Evolutionary conservation across 202 grass and related monocot genomes (phyloP).

Genomic region (Hordeum pubiflorum): DNA sequence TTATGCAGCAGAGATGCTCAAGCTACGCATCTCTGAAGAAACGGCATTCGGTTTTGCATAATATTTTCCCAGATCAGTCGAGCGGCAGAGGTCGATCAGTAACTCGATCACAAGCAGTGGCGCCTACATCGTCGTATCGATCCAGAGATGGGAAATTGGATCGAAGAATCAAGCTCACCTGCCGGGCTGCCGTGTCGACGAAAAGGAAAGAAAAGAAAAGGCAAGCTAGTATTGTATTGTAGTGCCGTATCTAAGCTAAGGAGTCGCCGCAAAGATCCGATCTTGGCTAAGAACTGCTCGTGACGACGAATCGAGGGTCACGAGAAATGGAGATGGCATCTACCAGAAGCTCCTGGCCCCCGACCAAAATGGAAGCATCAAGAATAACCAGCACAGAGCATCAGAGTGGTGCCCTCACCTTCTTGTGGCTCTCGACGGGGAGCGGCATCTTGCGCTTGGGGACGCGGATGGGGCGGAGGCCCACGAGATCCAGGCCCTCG

Average conservation of each 20-base stretch:
- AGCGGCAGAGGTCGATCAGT: not conserved
- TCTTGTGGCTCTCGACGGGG: slow-evolving; percentile 60
- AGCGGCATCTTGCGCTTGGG: slow-evolving; percentile 68
- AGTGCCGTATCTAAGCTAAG: not conserved
- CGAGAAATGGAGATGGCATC: slow-evolving; percentile 7
- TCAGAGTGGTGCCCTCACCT: slow-evolving; percentile 33
- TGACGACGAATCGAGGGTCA: slow-evolving; percentile 24
- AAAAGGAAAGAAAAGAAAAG: not conserved
- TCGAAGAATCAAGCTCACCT: slow-evolving; percentile 1
- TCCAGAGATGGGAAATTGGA: not conserved
- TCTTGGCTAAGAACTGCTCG: not conserved
- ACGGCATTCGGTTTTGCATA: not conserved
- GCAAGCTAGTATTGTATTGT: not conserved
- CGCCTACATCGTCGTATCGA: not conserved
- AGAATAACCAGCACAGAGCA: not conserved
- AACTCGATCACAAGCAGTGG: not conserved
- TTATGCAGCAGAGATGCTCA: not conserved
- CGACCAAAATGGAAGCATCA: not conserved
- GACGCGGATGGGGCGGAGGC: slow-evolving; percentile 60
- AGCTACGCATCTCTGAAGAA: slow-evolving; percentile 5
- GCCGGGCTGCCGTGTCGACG: not conserved
- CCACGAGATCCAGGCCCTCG: slow-evolving; percentile 69
- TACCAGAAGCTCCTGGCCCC: not conserved
- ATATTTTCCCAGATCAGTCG: not conserved
- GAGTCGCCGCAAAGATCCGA: not conserved